phyloP scores from a whole-genome alignment of 1,139 yeast species.

The Debaryomycetaceae sp. region DNA sequence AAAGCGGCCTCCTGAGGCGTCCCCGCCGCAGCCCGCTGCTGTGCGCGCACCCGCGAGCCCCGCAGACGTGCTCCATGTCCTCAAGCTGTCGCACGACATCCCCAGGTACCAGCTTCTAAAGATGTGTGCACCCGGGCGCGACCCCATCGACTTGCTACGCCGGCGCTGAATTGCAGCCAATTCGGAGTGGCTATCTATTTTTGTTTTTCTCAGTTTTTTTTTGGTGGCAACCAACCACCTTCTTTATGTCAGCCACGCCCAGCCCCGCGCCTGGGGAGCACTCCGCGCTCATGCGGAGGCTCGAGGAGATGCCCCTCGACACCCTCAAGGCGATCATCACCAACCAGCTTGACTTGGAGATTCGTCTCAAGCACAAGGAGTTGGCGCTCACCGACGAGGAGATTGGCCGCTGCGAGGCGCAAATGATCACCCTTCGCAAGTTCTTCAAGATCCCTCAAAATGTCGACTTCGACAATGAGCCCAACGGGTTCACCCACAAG shows the following conservation, averaged over 20 bases:
- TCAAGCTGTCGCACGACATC: no score
- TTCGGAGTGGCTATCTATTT: no score
- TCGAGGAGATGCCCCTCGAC: constrained; percentile 32
- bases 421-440: constrained; percentile 48
- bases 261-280: background rate
- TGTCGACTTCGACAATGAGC: constrained; percentile 35
- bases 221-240: constrained; percentile 2
- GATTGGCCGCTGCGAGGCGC: constrained; percentile 60
- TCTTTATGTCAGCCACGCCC: background rate
- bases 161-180: constrained; percentile 3
- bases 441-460: constrained; percentile 48
- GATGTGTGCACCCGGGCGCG: constrained; percentile 14
- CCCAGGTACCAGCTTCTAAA: background rate
- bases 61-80: no score
- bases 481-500: constrained; percentile 46
- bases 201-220: background rate
- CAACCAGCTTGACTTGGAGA: constrained; percentile 63
- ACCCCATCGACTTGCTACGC: constrained; percentile 16
- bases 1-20: no score
- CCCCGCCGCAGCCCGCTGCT: no score
- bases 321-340: constrained; percentile 37
- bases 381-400: constrained; percentile 56
- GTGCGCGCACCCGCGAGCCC: no score
- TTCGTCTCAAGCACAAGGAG: constrained; percentile 67
- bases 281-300: constrained; percentile 18